Conservation (phyloP, 1,284 basidiomycete species). For the Marasmius oreades region DNA sequence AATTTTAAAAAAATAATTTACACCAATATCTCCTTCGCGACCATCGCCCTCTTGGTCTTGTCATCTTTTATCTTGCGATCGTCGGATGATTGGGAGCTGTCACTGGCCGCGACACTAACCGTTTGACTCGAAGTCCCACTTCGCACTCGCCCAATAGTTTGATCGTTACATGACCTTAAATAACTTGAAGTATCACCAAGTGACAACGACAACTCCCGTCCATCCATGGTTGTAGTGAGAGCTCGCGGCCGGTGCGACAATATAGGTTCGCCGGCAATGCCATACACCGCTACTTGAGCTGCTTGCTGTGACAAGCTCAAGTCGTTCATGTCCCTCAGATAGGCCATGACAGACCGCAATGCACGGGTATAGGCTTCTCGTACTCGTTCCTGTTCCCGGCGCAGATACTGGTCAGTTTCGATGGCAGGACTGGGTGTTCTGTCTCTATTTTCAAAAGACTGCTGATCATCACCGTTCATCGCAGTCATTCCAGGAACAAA, state of each 20-base stretch:
- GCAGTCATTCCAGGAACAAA: conserved; percentile 55
- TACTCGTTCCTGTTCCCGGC: conserved; percentile 66
- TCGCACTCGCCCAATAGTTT: conserved; percentile 41
- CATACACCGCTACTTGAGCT: conserved; percentile 52
- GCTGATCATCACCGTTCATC: conserved; percentile 40
- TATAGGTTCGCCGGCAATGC: conserved; percentile 38
- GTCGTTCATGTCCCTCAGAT: conserved; percentile 93
- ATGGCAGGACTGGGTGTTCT: conserved; percentile 44
- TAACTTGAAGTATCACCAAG: conserved; percentile 46
- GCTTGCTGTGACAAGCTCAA: conserved; percentile 61
- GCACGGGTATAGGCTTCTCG: conserved; percentile 72
- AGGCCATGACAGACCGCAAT: conserved; percentile 88
- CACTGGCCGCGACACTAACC: conserved; percentile 69
- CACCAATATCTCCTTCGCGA: conserved; percentile 85
- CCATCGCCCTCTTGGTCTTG: conserved; percentile 71
- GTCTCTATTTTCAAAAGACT: conserved; percentile 23
- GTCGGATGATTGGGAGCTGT: conserved; percentile 61
- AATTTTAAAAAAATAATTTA: conserved; percentile 46
- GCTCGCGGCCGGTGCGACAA: conserved; percentile 65
- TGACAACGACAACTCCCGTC: conserved; percentile 48
- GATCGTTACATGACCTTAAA: conserved; percentile 59
- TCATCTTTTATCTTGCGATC: conserved; percentile 89
- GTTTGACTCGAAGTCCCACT: conserved; percentile 62
- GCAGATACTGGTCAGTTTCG: conserved; percentile 46
- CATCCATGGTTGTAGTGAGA: conserved; percentile 33